Conservation (phyloP, 2,329 filamentous ascomycete genomes). For the Talaromyces funiculosus region DNA sequence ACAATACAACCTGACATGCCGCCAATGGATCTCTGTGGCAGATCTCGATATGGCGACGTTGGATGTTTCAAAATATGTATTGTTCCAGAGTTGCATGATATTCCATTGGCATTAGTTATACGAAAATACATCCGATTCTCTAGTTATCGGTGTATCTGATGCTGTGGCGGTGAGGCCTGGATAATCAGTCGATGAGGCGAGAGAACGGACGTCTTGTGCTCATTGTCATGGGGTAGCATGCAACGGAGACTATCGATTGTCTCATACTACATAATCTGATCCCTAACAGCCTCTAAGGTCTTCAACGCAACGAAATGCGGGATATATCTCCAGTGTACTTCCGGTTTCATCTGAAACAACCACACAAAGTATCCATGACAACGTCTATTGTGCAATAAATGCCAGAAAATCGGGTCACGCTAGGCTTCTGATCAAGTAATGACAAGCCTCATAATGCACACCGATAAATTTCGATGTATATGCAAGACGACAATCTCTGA, state of each 20-base stretch:
- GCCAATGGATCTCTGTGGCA: neutral
- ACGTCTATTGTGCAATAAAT: neutral
- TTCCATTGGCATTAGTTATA: neutral
- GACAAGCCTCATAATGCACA: neutral
- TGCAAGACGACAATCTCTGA: neutral
- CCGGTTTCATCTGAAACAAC: neutral
- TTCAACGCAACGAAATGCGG: neutral
- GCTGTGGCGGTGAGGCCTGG: neutral
- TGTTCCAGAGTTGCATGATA: neutral
- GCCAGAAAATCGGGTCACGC: neutral
- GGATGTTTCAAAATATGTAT: neutral
- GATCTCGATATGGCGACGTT: neutral
- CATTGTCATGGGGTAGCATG: neutral
- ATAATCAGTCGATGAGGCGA: neutral
- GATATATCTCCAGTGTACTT: neutral
- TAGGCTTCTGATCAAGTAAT: neutral
- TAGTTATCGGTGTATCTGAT: neutral
- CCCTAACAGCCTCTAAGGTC: neutral
- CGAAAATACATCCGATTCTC: neutral
- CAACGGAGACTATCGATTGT: neutral
- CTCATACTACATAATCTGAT: neutral
- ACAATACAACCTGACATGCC: neutral
- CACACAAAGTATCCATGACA: neutral
- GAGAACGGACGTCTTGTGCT: neutral
- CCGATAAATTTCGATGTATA: neutral